Percentiles rank a stretch among this genome's conserved stretches.
Evolutionary conservation across 768 basidiomycete species (phyloP).

Genomic region (Suillus weaverae): DNA sequence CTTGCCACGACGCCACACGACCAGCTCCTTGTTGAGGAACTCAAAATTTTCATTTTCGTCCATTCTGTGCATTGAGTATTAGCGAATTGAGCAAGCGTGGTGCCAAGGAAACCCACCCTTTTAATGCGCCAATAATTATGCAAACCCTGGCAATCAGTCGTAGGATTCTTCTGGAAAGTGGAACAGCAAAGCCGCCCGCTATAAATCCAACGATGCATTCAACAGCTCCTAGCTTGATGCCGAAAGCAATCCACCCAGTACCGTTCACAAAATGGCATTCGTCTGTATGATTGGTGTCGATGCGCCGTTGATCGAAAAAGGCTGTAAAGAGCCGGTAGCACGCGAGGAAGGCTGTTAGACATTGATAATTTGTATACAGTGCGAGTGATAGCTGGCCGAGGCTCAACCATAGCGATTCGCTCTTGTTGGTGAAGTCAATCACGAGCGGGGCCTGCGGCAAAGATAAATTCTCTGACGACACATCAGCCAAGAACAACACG

Average conservation of each 20-base stretch:
- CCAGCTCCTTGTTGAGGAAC: slow-evolving; percentile 42
- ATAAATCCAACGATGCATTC: slow-evolving; percentile 69
- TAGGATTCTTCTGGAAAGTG: slow-evolving; percentile 57
- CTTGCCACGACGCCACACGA: slow-evolving; percentile 18
- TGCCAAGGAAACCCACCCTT: slow-evolving; percentile 53
- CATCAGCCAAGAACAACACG: slow-evolving; percentile 1
- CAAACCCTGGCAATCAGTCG: slow-evolving; percentile 53
- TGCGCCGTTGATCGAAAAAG: slow-evolving; percentile 49
- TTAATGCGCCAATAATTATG: slow-evolving; percentile 61
- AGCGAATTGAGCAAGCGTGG: not conserved
- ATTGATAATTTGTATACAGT: slow-evolving; percentile 57
- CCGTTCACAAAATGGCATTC: slow-evolving; percentile 56
- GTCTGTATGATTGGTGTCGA: slow-evolving; percentile 47
- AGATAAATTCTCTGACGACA: slow-evolving; percentile 7
- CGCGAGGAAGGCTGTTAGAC: slow-evolving; percentile 54
- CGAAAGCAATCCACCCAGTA: slow-evolving; percentile 63
- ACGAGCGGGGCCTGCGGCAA: slow-evolving; percentile 20
- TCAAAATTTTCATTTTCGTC: slow-evolving; percentile 56
- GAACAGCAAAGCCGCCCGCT: slow-evolving; percentile 49
- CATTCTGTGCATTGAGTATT: slow-evolving; percentile 30
- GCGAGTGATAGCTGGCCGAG: slow-evolving; percentile 62
- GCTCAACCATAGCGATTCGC: slow-evolving; percentile 49
- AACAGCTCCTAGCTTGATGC: slow-evolving; percentile 59
- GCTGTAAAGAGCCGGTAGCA: slow-evolving; percentile 58
- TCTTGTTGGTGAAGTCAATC: slow-evolving; percentile 43